Base-by-base conservation (phyloP, 345 rosid genomes). In the Euphorbia tirucalli region DNA sequence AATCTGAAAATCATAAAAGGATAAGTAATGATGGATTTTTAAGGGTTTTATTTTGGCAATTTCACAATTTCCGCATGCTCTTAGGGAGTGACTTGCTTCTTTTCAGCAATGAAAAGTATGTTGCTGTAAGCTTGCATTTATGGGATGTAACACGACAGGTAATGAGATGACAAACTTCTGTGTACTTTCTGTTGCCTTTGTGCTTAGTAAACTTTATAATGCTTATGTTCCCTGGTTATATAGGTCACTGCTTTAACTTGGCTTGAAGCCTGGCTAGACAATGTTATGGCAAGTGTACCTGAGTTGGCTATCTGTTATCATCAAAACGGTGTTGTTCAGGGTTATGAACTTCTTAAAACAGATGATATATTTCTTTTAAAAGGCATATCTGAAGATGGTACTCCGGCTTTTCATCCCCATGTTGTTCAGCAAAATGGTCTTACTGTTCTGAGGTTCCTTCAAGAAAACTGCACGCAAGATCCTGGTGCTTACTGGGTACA, bases 191-290 rank as follows among this genome's bases (percentile, higher is more conserved):
- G 72, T 52, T 18, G 66, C 24, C 31, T 70, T 71, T 8, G 39
- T 65, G 10, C 11, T 58, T 73, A 68, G 15, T 27, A n/a, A 35
- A 15, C 32, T 72, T 22, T 44, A n/a, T 21, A 57, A 77, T 19
- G 22, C 55, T 28, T 61, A 54, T 41, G 50, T 32, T 27, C 65
- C 16, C 19, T 55, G 19, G 71, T 41, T 41, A 68, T 32, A 61
- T 81, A 91, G 98, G 92, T 94, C 59, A 91, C 97, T 48, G 90
- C 98, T 21, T 73, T 91, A 74, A 94, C 89, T 15, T 94, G 98
- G 98, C 96, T 94, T 74, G 98, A 94, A 72, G 94, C 97, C 69
- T 92, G 98, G 98, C 96, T 94, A 70, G 98, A 94, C 76, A 94
- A 94, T 79, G 85, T 94, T 71, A 94, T 92, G 98, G 96, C 98